Conservation (phyloP, 345 rosid genomes). For the Dipteronia sinensis region DNA sequence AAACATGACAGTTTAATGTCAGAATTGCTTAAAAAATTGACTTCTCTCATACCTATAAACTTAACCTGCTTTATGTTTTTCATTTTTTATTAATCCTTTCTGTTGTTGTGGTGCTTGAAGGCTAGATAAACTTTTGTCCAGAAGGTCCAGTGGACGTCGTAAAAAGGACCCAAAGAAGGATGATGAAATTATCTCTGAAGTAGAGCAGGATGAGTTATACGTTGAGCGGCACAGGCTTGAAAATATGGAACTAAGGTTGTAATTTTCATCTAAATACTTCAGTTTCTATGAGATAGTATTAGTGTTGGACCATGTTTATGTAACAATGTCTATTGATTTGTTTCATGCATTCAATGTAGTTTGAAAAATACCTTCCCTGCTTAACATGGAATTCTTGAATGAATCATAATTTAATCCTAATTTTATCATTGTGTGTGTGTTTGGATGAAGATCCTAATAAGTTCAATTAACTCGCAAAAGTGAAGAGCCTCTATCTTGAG, state of each 20-base stretch:
- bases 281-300: background rate
- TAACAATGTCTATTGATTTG: background rate
- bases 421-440: background rate
- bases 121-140: conserved; percentile 56
- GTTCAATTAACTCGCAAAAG: background rate
- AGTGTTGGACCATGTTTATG: background rate
- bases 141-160: conserved; percentile 39
- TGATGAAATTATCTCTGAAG: conserved; percentile 58
- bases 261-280: conserved; percentile 9
- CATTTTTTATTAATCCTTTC: conserved; percentile 16
- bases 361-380: background rate
- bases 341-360: conserved; percentile 10
- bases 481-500: background rate
- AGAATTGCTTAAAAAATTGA: background rate
- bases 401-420: background rate
- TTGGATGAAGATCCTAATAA: too few relatives aligned
- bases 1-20: background rate
- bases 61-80: conserved; percentile 19
- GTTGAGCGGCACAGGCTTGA: conserved; percentile 90
- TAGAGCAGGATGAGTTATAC: conserved; percentile 48
- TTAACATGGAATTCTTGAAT: conserved; percentile 4
- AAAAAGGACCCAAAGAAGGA: conserved; percentile 70
- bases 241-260: conserved; percentile 75
- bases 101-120: conserved; percentile 45
- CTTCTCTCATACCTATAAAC: background rate